phyloP scores from a whole-genome alignment of 2,329 filamentous ascomycete genomes.

The Pseudogymnoascus sp. region DNA sequence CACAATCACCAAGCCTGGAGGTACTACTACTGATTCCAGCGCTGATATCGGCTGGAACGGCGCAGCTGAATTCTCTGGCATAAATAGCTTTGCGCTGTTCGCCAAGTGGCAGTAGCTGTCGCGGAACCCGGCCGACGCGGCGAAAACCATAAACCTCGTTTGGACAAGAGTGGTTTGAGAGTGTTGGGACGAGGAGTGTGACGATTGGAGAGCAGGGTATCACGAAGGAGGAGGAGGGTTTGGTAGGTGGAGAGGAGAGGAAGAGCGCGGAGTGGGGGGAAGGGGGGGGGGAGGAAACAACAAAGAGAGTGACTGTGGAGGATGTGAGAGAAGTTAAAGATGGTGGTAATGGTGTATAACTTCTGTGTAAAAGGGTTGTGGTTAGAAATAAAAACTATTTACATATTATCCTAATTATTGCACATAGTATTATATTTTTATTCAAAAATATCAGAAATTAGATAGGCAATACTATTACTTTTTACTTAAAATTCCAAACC shows the following conservation, averaged over 20 bases:
- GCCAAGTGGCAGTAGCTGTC: conserved; percentile 35
- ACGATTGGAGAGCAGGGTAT: neutral
- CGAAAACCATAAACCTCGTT: conserved; percentile 36
- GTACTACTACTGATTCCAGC: no score
- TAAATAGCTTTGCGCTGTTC: conserved; percentile 35
- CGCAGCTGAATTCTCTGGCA: conserved; percentile 31
- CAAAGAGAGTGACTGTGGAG: conserved; percentile 10
- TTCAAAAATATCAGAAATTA: no score
- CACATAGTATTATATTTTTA: neutral
- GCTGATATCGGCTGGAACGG: neutral
- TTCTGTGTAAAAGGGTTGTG: neutral
- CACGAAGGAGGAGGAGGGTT: neutral
- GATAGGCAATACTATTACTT: no score
- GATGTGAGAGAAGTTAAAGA: neutral
- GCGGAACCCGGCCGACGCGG: conserved; percentile 21
- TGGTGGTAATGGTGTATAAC: neutral
- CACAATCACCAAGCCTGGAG: conserved; percentile 2
- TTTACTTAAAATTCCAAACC: no score
- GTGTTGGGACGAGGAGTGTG: neutral
- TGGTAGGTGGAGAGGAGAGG: neutral
- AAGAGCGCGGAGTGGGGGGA: neutral
- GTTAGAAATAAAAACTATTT: neutral
- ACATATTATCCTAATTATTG: neutral
- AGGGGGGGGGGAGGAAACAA: neutral
- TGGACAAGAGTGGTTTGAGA: conserved; percentile 29